Evolutionary conservation across 2,329 filamentous ascomycete species (phyloP), one percentile per base, ranked within the genome.

Genomic region (Colletotrichum graminicola): DNA sequence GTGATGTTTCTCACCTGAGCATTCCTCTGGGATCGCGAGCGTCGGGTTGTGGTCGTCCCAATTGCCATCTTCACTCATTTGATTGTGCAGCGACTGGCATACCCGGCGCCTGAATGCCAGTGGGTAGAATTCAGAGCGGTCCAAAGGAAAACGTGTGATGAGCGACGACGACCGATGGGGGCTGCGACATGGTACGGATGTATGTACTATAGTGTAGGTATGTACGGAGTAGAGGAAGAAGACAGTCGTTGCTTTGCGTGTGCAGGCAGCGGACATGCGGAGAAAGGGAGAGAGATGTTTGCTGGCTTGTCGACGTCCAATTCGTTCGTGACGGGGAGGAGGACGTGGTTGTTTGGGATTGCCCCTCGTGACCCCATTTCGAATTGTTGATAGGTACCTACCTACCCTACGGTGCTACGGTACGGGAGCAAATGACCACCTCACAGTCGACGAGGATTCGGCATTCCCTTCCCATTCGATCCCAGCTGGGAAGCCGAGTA

Each of bases 341-440:
- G 43, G 45, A 62, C 32, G 59, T 51, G 59, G 54, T 56, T 68
- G 68, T 68, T 71, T 71, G 68, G 68, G 59, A 71, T 54, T 32
- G 54, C 52, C 7, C 59, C 68, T 71, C 68, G 68, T 64, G 68
- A 71, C 68, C 59, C 65, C 54, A 63, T 68, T 71, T 63, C 54
- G 34, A 23, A 45, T 60, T 55, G 67, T 54, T 45, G 34, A 32
- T 61, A 62, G 45, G 52, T 23, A 36, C 10, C 10, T 34, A 34
- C 5, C 5, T 36, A 36, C 10, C 10, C 10, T 36, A 36, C 10
- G 34, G 34, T 36, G 34, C 10, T 36, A 55, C 45, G 61, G 43
- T n/a, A 68, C 29, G 34, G 66, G 32, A 65, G 61, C 49, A 55
- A 55, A 41, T 45, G 61, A 36, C 61, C 34, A 32, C n/a, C 45